Evolutionary conservation across 805 yeast species (phyloP), one percentile per base, ranked within the genome.

Genomic region (Tanozyma kutaoensis): DNA sequence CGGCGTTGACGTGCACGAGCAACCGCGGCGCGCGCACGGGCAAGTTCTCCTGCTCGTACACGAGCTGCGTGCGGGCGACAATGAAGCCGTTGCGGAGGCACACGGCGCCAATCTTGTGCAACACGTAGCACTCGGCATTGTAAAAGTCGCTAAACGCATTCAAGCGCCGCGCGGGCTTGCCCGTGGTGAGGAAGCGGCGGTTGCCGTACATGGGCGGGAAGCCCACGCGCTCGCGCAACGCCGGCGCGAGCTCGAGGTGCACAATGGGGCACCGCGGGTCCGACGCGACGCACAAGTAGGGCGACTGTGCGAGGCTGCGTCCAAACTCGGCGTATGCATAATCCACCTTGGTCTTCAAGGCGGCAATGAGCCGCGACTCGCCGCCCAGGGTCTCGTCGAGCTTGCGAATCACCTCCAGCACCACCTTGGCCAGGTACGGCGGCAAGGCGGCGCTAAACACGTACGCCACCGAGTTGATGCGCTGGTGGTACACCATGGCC

Each of bases 371-470:
- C 17, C 43, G 48, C 3, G 67, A 70, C 10, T 28, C 21, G 1
- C 38, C 24, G 16, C 38, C 36, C 44, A 15, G 52, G 37, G 34
- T 27, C 22, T 59, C 63, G 7, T 15, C 17, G 35, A 38, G 28
- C 23, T 82, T 56, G 22, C 71, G 49, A 11, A 82, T 57, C 0
- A 69, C 66, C 28, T 60, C 59, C 1, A 80, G 66, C 1, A 68
- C 69, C 3, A 75, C 73, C 30, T 59, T 66, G 1, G 94, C 93
- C 23, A 84, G 69, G 52, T 79, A 88, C 14, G 96, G 93, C 9
- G 98, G 97, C 47, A 88, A 68, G 1, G 95, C 70, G 6, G 98
- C 98, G 43, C 93, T 79, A 50, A 82, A 91, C 34, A 91, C 91
- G 48, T 84, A 91, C 3, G 95, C 95, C 37, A 66, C 64, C 10